A percentile compares a stretch with the other conserved stretches of the same genome.
phyloP scores from a whole-genome alignment of 345 rosid species.

The Syzygium aqueum region DNA sequence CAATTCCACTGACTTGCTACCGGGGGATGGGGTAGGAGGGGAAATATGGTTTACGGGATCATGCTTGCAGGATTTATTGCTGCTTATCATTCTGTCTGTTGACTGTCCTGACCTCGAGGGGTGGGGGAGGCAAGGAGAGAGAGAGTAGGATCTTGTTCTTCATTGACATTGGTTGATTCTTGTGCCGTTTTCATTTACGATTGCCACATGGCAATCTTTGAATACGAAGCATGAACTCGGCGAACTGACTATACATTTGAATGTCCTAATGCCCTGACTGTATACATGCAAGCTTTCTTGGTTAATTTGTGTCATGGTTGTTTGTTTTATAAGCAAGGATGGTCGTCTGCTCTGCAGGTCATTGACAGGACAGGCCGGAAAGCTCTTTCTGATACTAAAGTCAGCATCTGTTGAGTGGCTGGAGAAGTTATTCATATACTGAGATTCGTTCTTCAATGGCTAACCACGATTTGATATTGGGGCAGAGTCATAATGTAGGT shows the following conservation, averaged over 20 bases:
- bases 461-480: slow-evolving; percentile 71
- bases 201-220: background rate
- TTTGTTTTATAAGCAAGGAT: background rate
- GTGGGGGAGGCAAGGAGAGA: background rate
- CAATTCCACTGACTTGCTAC: background rate
- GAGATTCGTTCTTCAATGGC: slow-evolving; percentile 33
- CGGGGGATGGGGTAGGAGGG: background rate
- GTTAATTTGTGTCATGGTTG: background rate
- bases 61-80: background rate
- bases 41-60: background rate
- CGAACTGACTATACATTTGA: background rate
- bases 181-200: background rate
- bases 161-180: background rate
- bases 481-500: slow-evolving; percentile 53
- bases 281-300: background rate
- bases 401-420: background rate
- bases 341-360: background rate
- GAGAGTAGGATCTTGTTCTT: background rate
- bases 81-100: background rate
- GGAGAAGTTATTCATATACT: background rate
- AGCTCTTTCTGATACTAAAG: background rate
- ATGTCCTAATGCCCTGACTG: background rate
- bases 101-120: background rate
- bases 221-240: background rate
- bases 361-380: background rate